Evolutionary conservation across 768 basidiomycete species (phyloP).

Genomic region (Ramaria sp.): DNA sequence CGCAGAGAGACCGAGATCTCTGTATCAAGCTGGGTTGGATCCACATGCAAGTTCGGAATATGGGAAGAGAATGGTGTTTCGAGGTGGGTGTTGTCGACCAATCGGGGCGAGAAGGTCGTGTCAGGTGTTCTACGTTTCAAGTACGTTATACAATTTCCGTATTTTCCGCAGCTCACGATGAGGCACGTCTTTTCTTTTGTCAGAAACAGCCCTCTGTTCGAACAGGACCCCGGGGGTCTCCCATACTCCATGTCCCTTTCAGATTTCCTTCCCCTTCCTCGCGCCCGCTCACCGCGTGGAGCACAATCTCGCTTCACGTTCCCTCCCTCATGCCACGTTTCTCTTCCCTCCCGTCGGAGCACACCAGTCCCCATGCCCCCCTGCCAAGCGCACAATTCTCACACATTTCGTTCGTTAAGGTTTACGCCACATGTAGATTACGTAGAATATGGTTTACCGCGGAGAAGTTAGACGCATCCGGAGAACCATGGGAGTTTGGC

Average conservation of each 20-base stretch:
- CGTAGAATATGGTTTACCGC: constrained; percentile 66
- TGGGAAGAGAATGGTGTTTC: constrained; percentile 61
- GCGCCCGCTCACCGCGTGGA: constrained; percentile 57
- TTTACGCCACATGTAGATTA: constrained; percentile 70
- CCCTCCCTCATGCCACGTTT: constrained; percentile 52
- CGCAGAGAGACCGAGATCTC: constrained; percentile 23
- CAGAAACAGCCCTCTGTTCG: constrained; percentile 4
- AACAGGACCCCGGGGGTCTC: constrained; percentile 16
- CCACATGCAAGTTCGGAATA: constrained; percentile 60
- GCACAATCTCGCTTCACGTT: constrained; percentile 50
- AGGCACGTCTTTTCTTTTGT: neutral
- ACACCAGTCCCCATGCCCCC: constrained; percentile 14
- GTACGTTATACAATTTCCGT: constrained; percentile 25
- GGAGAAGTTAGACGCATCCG: constrained; percentile 31
- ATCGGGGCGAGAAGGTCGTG: constrained; percentile 41
- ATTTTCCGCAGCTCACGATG: constrained; percentile 13
- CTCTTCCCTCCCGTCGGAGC: constrained; percentile 26
- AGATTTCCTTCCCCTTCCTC: constrained; percentile 47
- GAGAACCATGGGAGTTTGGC: constrained; percentile 68
- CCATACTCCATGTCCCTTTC: constrained; percentile 63
- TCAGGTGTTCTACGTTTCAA: constrained; percentile 76
- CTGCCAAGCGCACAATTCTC: constrained; percentile 48
- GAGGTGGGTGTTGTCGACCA: constrained; percentile 68
- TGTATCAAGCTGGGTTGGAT: constrained; percentile 64
- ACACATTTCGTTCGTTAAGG: constrained; percentile 59